These are phyloP conservation scores for Fusarium sp. DNA, from an alignment of 2,329 filamentous ascomycete genomes.

Conservation along the genomic window DNA sequence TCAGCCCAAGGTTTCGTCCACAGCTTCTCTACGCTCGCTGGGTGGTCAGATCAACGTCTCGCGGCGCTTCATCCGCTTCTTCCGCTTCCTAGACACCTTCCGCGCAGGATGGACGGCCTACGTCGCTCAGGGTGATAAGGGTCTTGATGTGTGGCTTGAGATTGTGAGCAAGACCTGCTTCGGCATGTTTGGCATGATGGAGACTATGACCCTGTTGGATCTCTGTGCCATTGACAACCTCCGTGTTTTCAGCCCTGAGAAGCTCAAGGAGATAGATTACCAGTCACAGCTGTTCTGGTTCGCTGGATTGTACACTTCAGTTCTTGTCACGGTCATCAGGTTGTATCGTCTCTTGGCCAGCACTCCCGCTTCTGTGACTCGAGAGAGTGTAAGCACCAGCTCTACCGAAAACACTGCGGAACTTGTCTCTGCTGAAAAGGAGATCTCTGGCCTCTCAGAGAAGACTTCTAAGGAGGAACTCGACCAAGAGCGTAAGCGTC, in stretches of 20 bases:
- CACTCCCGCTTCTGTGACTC: slow-evolving; percentile 53
- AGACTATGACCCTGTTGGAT: slow-evolving; percentile 73
- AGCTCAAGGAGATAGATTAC: slow-evolving; percentile 61
- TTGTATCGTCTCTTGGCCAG: slow-evolving; percentile 56
- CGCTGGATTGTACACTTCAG: slow-evolving; percentile 67
- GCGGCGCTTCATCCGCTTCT: slow-evolving; percentile 75
- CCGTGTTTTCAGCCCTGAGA: slow-evolving; percentile 65
- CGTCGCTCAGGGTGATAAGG: slow-evolving; percentile 44
- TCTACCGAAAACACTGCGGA: slow-evolving; percentile 43
- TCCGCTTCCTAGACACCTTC: slow-evolving; percentile 75
- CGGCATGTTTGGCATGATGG: slow-evolving; percentile 76
- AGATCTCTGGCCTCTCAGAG: slow-evolving; percentile 35
- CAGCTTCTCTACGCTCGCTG: slow-evolving; percentile 54
- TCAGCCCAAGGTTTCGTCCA: slow-evolving; percentile 50
- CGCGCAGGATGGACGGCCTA: slow-evolving; percentile 62
- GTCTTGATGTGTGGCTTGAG: slow-evolving; percentile 63
- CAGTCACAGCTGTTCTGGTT: slow-evolving; percentile 81
- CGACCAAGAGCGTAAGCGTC: slow-evolving; percentile 54
- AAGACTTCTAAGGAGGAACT: slow-evolving; percentile 41
- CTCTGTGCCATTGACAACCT: slow-evolving; percentile 59
- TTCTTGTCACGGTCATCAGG: slow-evolving; percentile 59
- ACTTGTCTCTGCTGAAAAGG: slow-evolving; percentile 34
- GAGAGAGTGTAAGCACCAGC: slow-evolving; percentile 49
- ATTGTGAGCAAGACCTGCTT: slow-evolving; percentile 70
- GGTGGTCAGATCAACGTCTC: slow-evolving; percentile 60